Base-by-base conservation (phyloP, 2,329 filamentous ascomycete genomes). In the Tricladium varicosporioides region DNA sequence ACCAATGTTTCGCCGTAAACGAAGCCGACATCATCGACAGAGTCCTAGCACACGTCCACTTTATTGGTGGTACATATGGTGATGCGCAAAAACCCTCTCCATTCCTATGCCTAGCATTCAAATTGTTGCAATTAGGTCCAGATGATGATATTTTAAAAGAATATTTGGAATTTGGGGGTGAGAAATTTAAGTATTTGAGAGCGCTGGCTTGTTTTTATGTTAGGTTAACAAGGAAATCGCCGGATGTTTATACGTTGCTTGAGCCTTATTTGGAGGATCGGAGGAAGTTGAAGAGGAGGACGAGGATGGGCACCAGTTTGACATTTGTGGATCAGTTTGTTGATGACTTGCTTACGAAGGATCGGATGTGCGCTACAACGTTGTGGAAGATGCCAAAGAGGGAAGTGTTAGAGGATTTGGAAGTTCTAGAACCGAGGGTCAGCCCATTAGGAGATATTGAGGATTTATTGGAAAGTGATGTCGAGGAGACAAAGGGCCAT, bases 1-100 rank as follows among this genome's bases (percentile, higher is more conserved):
- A 97, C 75, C 92, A 97, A 76, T 97, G 94, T 73, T 99, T 97
- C 75, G 94, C 89, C 44, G 81, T 99, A 63, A 99, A 97, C 76
- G 85, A 87, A 71, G 84, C 84, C 52, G 83, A 86, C 73, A 78
- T 99, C 5, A 88, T 96, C 67, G 91, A 97, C 75, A 90, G 94
- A 63, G 92, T 95, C 0, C 89, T 91, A 22, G 88, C 93, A 66
- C 81, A 87, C 73, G 82, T 99, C 48, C 81, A 78, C 49, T 94
- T 88, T 73, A 83, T 99, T 56, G 94, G 92, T 61, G 94, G 94
- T 64, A 96, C 92, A 5, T 91, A 91, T 68, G 92, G 92, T 53
- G 82, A 85, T 15, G 82, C 86, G 48, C 93, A 97, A 72, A 90
- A 90, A 67, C 93, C 94, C 0, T 91, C 91, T 1, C 90, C 94